These are phyloP conservation scores for Populus hybrid DNA, from an alignment of 441 rosid genomes.

Conservation along the genomic window DNA sequence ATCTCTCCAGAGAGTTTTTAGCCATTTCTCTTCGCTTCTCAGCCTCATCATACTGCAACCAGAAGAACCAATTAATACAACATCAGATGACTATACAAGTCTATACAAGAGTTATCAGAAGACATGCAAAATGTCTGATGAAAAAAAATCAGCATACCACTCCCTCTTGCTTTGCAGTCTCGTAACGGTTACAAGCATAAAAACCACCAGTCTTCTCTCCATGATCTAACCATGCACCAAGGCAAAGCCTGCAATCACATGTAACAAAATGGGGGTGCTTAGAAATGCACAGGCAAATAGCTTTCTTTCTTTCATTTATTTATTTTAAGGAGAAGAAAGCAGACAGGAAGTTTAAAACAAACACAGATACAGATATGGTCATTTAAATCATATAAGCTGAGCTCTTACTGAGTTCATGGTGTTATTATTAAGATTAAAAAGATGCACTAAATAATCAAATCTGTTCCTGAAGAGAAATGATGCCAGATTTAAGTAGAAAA, in stretches of 20 bases:
- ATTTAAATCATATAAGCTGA: neutral
- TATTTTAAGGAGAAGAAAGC: neutral
- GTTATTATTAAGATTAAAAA: neutral
- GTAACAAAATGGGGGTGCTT: neutral
- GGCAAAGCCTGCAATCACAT: conserved; percentile 72
- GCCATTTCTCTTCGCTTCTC: conserved; percentile 91
- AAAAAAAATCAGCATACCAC: conserved; percentile 44
- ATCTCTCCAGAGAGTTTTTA: conserved; percentile 81
- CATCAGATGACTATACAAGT: conserved; percentile 7
- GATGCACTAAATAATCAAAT: neutral
- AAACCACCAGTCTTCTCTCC: conserved; percentile 95
- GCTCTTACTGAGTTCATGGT: neutral
- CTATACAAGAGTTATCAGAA: neutral
- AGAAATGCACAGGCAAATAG: neutral
- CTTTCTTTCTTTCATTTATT: neutral
- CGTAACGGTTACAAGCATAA: conserved; percentile 94
- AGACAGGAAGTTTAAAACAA: neutral
- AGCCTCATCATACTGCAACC: conserved; percentile 70
- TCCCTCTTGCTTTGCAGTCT: conserved; percentile 91
- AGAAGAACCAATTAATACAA: neutral
- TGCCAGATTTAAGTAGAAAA: neutral
- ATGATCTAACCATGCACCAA: conserved; percentile 92
- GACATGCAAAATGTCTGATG: neutral
- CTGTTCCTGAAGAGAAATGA: neutral
- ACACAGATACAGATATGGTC: neutral